Evolutionary conservation across 2,329 filamentous ascomycete species (phyloP).

Genomic region (Lasiodiplodia theobromae): DNA sequence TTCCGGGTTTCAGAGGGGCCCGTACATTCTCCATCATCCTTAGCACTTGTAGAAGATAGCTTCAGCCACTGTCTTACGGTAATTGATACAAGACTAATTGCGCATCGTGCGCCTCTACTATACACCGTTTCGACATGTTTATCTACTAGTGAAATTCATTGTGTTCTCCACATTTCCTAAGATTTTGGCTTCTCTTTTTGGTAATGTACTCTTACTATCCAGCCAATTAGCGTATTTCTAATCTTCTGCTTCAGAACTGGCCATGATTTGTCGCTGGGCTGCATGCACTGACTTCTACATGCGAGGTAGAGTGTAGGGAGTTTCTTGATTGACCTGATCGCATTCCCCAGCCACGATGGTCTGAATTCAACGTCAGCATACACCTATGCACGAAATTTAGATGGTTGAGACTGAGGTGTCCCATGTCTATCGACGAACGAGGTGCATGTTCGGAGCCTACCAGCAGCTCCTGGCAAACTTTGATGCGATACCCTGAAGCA

Average conservation of each 20-base stretch:
- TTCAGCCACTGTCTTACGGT: slow-evolving; percentile 4
- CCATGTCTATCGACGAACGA: background rate
- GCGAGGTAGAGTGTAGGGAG: background rate
- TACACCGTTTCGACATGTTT: background rate
- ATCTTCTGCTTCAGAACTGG: background rate
- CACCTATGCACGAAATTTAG: background rate
- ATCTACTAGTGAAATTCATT: background rate
- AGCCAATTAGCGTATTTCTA: slow-evolving; percentile 11
- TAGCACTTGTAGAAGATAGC: slow-evolving; percentile 18
- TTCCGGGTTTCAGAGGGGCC: slow-evolving; percentile 19
- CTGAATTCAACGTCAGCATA: background rate
- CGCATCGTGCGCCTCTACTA: slow-evolving; percentile 1
- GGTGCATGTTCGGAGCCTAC: background rate
- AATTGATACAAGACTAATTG: slow-evolving; percentile 26
- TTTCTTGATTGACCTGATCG: background rate
- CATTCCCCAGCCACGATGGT: background rate
- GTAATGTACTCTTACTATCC: background rate
- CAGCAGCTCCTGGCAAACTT: background rate
- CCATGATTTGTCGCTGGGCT: background rate
- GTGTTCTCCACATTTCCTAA: background rate
- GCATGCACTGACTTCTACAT: background rate
- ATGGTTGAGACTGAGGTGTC: background rate
- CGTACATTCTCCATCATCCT: background rate
- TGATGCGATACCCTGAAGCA: background rate
- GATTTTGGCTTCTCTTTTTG: background rate